Evolutionary conservation across 2,329 filamentous ascomycete species (phyloP).

Genomic region (Monilinia fructigena): DNA sequence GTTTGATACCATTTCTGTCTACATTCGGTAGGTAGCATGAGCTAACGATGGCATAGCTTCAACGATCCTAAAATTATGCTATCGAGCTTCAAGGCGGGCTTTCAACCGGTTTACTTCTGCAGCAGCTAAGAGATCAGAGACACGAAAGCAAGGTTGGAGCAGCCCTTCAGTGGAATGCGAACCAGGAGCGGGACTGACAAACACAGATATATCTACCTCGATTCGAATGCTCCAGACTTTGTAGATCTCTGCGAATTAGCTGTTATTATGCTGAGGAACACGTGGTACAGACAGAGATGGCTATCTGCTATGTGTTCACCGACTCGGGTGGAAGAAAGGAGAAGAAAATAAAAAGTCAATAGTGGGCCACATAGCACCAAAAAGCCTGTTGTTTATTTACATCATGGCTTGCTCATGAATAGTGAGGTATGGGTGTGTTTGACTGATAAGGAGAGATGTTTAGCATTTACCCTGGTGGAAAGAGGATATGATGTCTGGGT

Average conservation of each 20-base stretch:
- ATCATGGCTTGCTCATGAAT: conserved; percentile 97
- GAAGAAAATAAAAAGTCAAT: conserved; percentile 81
- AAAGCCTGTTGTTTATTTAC: conserved; percentile 89
- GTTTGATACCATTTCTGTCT: conserved; percentile 37
- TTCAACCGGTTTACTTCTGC: conserved; percentile 78
- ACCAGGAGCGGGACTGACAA: conserved; percentile 30
- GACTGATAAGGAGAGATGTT: conserved; percentile 78
- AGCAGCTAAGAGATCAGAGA: conserved; percentile 64
- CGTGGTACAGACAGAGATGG: conserved; percentile 90
- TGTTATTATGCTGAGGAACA: conserved; percentile 94
- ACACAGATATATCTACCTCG: conserved; percentile 63
- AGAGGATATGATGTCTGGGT: conserved; percentile 95
- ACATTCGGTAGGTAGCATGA: not conserved
- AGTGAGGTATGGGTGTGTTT: conserved; percentile 97
- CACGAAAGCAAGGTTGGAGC: conserved; percentile 63
- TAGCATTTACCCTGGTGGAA: conserved; percentile 87
- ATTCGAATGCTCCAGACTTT: conserved; percentile 88
- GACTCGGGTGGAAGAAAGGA: conserved; percentile 77
- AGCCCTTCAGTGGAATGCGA: conserved; percentile 61
- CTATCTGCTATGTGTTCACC: conserved; percentile 85
- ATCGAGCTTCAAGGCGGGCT: conserved; percentile 74
- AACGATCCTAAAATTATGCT: conserved; percentile 78
- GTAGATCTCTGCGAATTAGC: conserved; percentile 88
- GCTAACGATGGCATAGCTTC: conserved; percentile 53
- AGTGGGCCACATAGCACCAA: conserved; percentile 61